Percentiles rank a stretch among this genome's conserved stretches.
Conservation (phyloP, 306 rosid species). For the Quercus parvula region DNA sequence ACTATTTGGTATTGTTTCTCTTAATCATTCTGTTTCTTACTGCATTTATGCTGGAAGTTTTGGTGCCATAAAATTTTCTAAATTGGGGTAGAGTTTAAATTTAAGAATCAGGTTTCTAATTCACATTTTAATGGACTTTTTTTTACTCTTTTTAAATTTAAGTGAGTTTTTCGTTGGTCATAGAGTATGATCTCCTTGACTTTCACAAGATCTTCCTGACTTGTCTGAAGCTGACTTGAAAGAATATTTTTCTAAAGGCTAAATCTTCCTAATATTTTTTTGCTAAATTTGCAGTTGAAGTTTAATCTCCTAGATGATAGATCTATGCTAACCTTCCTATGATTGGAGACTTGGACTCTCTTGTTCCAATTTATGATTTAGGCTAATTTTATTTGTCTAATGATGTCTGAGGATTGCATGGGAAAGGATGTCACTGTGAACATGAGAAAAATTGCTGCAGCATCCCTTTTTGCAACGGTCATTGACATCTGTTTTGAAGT, state of each 20-base stretch:
- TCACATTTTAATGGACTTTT: not conserved
- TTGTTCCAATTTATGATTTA: not conserved
- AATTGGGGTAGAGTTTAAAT: not conserved
- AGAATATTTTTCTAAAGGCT: not conserved
- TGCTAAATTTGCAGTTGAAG: not conserved
- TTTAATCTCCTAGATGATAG: not conserved
- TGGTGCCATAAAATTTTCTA: not conserved
- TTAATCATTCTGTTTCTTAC: not conserved
- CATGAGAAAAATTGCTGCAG: not conserved
- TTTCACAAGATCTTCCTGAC: not conserved
- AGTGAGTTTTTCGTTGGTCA: not conserved
- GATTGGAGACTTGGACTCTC: not conserved
- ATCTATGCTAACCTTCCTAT: not conserved
- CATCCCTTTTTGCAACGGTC: not conserved
- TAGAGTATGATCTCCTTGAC: not conserved
- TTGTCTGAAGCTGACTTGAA: not conserved
- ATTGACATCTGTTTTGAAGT: not conserved
- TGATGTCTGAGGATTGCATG: not conserved
- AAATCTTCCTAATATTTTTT: not conserved
- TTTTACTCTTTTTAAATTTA: not conserved
- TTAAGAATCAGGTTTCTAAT: not conserved
- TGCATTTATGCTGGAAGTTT: not conserved
- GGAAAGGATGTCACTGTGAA: not conserved
- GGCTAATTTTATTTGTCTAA: not conserved
- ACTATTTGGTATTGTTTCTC: slow-evolving; percentile 1